phyloP scores from a whole-genome alignment of 306 rosid genomes.

The Spatholobus suberectus region DNA sequence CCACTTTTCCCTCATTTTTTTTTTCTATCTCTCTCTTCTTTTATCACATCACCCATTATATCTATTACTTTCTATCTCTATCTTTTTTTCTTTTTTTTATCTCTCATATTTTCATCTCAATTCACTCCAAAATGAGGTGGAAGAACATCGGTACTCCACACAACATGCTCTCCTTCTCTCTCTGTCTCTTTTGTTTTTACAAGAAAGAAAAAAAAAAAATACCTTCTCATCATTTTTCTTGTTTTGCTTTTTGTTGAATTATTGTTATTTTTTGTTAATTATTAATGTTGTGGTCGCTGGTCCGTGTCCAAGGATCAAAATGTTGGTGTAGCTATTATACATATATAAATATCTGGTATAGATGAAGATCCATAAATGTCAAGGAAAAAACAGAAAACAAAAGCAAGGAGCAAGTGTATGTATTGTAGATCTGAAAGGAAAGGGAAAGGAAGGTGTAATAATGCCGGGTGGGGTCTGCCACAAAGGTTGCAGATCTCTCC shows the following conservation, averaged over 20 bases:
- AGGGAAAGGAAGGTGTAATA: conserved; percentile 55
- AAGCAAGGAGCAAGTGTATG: conserved; percentile 34
- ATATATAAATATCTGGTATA: conserved; percentile 51
- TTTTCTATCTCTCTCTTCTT: too few species aligned
- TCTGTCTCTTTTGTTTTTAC: background rate
- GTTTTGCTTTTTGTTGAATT: conserved; percentile 22
- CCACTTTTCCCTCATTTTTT: too few species aligned
- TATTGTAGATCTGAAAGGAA: background rate
- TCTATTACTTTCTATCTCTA: too few species aligned
- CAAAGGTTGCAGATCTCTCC: conserved; percentile 65
- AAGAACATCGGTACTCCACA: too few species aligned
- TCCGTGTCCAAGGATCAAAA: conserved; percentile 44
- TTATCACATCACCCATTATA: too few species aligned
- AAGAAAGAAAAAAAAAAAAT: background rate
- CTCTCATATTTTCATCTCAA: too few species aligned
- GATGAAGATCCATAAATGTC: conserved; percentile 46
- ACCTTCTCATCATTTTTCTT: background rate
- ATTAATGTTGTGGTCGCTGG: conserved; percentile 33
- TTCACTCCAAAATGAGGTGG: too few species aligned
- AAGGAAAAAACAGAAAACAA: conserved; percentile 30
- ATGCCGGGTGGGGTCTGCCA: conserved; percentile 67
- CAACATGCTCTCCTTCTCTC: background rate
- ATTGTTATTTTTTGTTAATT: conserved; percentile 33
- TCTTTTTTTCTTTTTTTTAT: too few species aligned
- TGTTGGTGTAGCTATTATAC: conserved; percentile 54